Evolutionary conservation across 768 basidiomycete genomes (phyloP), one percentile per base, ranked within the genome.

Genomic region (Auriscalpium orientale): DNA sequence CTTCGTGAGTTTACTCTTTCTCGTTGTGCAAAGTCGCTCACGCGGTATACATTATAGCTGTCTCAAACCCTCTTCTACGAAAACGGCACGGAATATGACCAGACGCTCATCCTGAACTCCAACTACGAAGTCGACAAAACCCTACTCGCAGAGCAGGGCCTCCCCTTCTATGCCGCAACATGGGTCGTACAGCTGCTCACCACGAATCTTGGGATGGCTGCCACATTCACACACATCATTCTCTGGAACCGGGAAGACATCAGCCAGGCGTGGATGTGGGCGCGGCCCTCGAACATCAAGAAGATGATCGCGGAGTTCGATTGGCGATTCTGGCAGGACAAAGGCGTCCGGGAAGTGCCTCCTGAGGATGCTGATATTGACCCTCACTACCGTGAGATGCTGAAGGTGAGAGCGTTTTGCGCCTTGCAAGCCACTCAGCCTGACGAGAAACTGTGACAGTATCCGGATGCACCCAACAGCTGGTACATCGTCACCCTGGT

Each of bases 361-460:
- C 52, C 66, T 12, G 56, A 60, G 1, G 67, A 72, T 18, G 64
- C 62, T 35, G 71, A 74, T 22, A 64, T 77, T 8, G 78, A 79
- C 53, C 78, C 78, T 6, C 77, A 79, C 62, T 79, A 79, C 59
- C 67, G 66, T 16, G 72, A 78, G 58, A 79, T 79, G 78, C 67
- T 78, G 15, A 79, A 78, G 71, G 77, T 73, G 13, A 3, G 40
- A 15, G 40, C 40, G 6, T 15, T 5, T 15, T 43, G 15, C 44
- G 6, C 49, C 38, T 2, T 6, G 15, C 37, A 2, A 28, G 28
- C 28, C 7, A 28, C 4, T 3, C 3, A 28, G 7, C 5, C 28
- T 28, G 28, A 28, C 28, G 28, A 28, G 28, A 28, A 28, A 5
- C 28, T 28, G 28, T 28, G 35, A 3, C 37, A 73, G 71, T 74